phyloP scores from a whole-genome alignment of 768 basidiomycete genomes.

The Mrakia gelida region DNA sequence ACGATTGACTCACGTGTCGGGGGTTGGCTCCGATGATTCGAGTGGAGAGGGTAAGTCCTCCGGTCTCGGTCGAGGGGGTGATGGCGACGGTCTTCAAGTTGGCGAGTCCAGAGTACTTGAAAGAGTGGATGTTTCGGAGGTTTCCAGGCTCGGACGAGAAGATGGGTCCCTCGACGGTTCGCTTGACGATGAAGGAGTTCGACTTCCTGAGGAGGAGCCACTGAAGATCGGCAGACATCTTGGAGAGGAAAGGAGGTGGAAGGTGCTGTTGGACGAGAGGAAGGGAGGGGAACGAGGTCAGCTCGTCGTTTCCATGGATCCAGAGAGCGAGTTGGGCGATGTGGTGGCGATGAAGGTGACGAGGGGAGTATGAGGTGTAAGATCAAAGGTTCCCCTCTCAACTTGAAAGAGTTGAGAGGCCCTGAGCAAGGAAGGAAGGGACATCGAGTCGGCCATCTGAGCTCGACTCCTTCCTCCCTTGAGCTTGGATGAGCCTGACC shows the following conservation, averaged over 20 bases:
- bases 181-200: constrained; percentile 83
- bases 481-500: constrained; percentile 3
- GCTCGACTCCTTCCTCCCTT: constrained; percentile 9
- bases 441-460: background rate
- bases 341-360: background rate
- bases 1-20: background rate
- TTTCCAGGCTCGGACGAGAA: constrained; percentile 74
- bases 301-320: background rate
- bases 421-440: background rate
- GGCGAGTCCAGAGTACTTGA: constrained; percentile 84
- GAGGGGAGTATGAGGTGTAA: background rate
- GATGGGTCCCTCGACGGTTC: constrained; percentile 62
- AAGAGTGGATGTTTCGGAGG: constrained; percentile 59
- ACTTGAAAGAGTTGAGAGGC: background rate
- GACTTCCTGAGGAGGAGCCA: constrained; percentile 79
- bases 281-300: background rate
- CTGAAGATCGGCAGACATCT: constrained; percentile 53
- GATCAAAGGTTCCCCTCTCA: background rate
- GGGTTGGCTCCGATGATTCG: constrained; percentile 26
- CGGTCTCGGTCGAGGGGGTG: constrained; percentile 13
- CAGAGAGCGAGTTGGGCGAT: background rate
- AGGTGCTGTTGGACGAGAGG: background rate
- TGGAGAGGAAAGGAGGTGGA: constrained; percentile 8
- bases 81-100: constrained; percentile 59
- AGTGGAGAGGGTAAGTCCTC: constrained; percentile 32